Evolutionary conservation across 371 early-diverging fungal species (phyloP), one percentile per base, ranked within the genome.

Genomic region (Mucor mucedo): DNA sequence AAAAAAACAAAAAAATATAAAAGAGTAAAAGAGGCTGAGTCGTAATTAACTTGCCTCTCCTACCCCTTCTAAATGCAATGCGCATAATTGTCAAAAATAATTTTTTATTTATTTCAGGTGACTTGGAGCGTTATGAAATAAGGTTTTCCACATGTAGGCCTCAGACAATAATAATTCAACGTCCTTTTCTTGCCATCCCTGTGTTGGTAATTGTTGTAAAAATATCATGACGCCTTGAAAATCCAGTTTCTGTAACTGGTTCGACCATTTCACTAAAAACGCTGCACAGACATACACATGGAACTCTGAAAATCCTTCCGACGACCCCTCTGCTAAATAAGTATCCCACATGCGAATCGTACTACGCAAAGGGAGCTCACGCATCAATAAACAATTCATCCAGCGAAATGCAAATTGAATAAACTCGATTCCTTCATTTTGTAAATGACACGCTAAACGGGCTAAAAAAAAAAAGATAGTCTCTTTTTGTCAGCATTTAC

Each of bases 261-360:
- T 85, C n/a, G 92, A 90, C 93, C 95, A 98, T 69, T 92, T 94
- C 35, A 92, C 92, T 70, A 99, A 73, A 67, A 99, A 94, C 8
- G 99, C 95, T 16, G 97, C 98, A 69, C 98, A 98, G 3, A 98
- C 97, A 77, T 98, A 99, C 2, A 97, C 82, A 72, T 98, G 95
- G 76, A 98, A 99, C 54, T 92, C 94, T 2, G 94, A 93, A 70
- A 98, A 98, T 4, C 93, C 94, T 70, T 93, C 92, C n/a, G 77
- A 73, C 16, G 90, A 80, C 5, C 92, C 93, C 75, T 96, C 95
- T 5, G 95, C 91, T 62, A 95, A 71, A 66, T 98, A 98, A 6
- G 98, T 96, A 68, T 99, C 99, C 97, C 99, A 98, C 92, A 99
- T 95, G 32, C 98, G 91, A 38, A 98, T 91, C 10, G 90, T 95